phyloP scores from a whole-genome alignment of 164 flowering plant species.

The Vitis rupestris region DNA sequence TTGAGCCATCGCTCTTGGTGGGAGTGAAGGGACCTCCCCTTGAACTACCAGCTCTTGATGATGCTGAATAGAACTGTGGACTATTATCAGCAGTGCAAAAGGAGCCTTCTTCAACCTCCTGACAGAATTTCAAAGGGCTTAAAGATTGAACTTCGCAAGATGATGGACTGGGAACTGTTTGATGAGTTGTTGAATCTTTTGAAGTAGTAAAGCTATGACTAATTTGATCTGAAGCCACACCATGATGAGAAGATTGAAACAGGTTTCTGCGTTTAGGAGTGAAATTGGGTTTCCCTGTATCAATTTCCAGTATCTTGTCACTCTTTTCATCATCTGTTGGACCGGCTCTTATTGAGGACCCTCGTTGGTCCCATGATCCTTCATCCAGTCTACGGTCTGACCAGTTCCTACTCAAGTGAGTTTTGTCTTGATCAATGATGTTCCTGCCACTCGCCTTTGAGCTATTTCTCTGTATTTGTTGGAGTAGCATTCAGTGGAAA shows the following conservation, averaged over 20 bases:
- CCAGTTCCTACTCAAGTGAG: conserved; percentile 7
- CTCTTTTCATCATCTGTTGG: conserved; percentile 29
- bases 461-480: conserved; percentile 41
- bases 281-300: conserved; percentile 28
- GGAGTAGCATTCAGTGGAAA: not conserved
- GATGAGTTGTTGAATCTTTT: conserved; percentile 31
- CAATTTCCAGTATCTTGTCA: conserved; percentile 45
- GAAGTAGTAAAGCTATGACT: conserved; percentile 39
- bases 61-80: conserved; percentile 45
- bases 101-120: conserved; percentile 30
- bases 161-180: conserved; percentile 29
- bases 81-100: conserved; percentile 53
- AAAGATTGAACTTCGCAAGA: conserved; percentile 37
- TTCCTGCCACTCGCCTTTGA: conserved; percentile 32
- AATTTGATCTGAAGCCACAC: conserved; percentile 25
- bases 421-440: conserved; percentile 16
- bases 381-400: conserved; percentile 20
- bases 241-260: conserved; percentile 27
- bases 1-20: conserved; percentile 46
- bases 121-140: conserved; percentile 22
- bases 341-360: conserved; percentile 14
- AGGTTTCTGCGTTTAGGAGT: conserved; percentile 28
- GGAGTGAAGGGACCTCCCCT: conserved; percentile 52
- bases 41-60: conserved; percentile 38
- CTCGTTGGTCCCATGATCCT: conserved; percentile 19